These are phyloP conservation scores for Penicillium brasilianum DNA, from an alignment of 2,329 filamentous ascomycete species.

Conservation along the genomic window DNA sequence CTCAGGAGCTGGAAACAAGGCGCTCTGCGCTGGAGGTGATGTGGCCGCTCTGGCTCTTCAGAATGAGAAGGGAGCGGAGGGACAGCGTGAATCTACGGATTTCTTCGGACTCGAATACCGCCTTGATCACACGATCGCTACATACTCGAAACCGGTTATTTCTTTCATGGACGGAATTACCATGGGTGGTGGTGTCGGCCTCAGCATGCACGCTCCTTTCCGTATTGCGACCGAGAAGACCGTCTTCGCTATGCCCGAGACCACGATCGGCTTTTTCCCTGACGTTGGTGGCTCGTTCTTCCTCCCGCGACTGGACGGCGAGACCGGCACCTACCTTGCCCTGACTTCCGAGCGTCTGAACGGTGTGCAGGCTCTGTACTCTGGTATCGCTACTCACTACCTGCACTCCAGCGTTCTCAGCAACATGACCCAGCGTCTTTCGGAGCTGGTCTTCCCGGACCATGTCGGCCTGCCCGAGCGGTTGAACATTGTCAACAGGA, in stretches of 20 bases:
- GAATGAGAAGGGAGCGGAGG: constrained; percentile 70
- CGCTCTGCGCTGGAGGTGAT: constrained; percentile 93
- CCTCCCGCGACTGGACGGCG: constrained; percentile 84
- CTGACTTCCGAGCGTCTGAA: constrained; percentile 83
- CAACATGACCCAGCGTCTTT: constrained; percentile 79
- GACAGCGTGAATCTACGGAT: constrained; percentile 74
- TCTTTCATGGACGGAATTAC: constrained; percentile 98
- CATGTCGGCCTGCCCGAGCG: constrained; percentile 67
- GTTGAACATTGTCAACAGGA: constrained; percentile 75
- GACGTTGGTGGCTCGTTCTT: constrained; percentile 98
- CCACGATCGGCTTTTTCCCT: constrained; percentile 97
- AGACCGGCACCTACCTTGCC: constrained; percentile 88
- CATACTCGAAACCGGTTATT: constrained; percentile 89
- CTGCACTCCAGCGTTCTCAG: constrained; percentile 87
- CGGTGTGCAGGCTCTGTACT: constrained; percentile 85
- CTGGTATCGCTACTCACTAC: constrained; percentile 94
- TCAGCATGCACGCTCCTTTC: constrained; percentile 94
- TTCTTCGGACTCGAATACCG: constrained; percentile 97
- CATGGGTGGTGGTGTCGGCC: constrained; percentile 95
- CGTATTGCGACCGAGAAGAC: constrained; percentile 95
- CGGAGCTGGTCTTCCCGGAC: constrained; percentile 88
- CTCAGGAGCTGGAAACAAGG: constrained; percentile 82
- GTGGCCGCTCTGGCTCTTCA: constrained; percentile 76
- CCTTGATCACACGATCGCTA: constrained; percentile 93
- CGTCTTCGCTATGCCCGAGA: constrained; percentile 97